These are phyloP conservation scores for Xylaria arbuscula DNA, from an alignment of 2,329 filamentous ascomycete species.

Conservation along the genomic window DNA sequence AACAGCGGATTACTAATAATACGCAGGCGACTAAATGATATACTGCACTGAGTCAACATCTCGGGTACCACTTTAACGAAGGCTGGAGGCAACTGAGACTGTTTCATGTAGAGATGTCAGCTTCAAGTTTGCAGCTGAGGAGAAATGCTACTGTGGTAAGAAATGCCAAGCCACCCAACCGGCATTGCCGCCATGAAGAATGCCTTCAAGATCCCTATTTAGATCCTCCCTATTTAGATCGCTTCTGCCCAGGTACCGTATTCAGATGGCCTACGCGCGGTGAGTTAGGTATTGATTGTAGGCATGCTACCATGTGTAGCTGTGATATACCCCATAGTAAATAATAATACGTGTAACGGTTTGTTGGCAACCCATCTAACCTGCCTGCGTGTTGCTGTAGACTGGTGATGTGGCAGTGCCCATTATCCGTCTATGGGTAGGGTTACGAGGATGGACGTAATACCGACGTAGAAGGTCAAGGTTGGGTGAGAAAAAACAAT, in stretches of 20 bases:
- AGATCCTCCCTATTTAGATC: neutral
- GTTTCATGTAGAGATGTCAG: slow-evolving; percentile 32
- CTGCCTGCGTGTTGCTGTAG: slow-evolving; percentile 1
- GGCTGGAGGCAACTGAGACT: slow-evolving; percentile 23
- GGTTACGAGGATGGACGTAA: neutral
- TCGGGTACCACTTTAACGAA: slow-evolving; percentile 8
- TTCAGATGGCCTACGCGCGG: neutral
- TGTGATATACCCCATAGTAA: neutral
- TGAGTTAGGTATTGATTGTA: neutral
- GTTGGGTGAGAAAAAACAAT: neutral
- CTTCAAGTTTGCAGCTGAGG: slow-evolving; percentile 19
- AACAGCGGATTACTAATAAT: neutral
- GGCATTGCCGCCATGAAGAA: slow-evolving; percentile 25
- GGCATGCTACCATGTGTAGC: neutral
- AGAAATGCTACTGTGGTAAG: slow-evolving; percentile 13
- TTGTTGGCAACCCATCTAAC: neutral
- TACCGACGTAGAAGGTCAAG: neutral
- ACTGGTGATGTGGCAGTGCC: slow-evolving; percentile 27
- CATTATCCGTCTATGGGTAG: neutral
- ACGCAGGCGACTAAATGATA: neutral
- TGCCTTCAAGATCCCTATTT: neutral
- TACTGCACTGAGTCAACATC: slow-evolving; percentile 1
- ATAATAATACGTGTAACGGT: neutral
- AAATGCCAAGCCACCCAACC: slow-evolving; percentile 26
- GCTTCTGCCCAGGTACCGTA: neutral